Conservation (phyloP, 805 yeast species). For the Tetrapisispora phaffii region DNA sequence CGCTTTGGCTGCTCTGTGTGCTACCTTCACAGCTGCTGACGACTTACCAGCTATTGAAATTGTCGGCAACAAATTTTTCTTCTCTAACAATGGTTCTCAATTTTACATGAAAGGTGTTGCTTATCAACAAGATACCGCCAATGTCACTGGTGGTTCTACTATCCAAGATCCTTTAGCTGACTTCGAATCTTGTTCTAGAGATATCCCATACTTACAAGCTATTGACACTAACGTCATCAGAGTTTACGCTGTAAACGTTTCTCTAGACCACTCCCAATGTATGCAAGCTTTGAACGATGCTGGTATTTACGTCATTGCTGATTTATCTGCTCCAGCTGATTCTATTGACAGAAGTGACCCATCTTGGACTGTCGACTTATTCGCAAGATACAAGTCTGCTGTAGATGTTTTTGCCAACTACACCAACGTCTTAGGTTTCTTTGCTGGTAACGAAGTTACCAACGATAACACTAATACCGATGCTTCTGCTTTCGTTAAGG, state of each 20-base stretch:
- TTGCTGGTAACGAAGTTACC: constrained; percentile 81
- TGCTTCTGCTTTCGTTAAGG: constrained; percentile 75
- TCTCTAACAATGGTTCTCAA: constrained; percentile 67
- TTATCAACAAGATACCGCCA: constrained; percentile 60
- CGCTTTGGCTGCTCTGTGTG: constrained; percentile 24
- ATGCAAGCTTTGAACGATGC: constrained; percentile 58
- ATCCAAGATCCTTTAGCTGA: constrained; percentile 69
- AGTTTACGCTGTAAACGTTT: constrained; percentile 64
- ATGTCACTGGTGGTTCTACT: constrained; percentile 34
- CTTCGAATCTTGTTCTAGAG: constrained; percentile 52
- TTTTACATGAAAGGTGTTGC: constrained; percentile 73
- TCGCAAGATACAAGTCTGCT: constrained; percentile 57
- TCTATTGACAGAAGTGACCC: constrained; percentile 58
- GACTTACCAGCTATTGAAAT: constrained; percentile 58
- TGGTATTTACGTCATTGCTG: constrained; percentile 74
- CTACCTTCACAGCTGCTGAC: constrained; percentile 29
- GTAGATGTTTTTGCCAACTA: constrained; percentile 61
- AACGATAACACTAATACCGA: constrained; percentile 55
- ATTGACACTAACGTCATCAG: constrained; percentile 61
- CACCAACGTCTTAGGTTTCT: constrained; percentile 69
- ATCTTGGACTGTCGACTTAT: constrained; percentile 52
- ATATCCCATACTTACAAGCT: constrained; percentile 56
- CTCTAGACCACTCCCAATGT: constrained; percentile 57
- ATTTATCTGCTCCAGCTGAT: constrained; percentile 55
- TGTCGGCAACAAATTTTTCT: constrained; percentile 70